Base-by-base conservation (phyloP, 306 rosid species). In the Sindora glabra region DNA sequence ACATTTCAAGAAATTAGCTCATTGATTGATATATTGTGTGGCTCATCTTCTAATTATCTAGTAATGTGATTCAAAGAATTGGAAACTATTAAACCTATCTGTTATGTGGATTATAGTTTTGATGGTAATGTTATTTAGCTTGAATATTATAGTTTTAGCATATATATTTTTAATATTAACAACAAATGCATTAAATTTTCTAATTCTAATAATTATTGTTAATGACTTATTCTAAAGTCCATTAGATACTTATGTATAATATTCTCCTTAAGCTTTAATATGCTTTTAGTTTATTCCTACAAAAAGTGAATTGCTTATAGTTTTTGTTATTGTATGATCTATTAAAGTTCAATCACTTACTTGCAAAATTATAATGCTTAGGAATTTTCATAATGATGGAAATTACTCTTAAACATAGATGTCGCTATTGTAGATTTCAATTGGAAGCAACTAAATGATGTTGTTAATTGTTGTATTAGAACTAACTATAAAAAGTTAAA, bases 1-100 rank as follows among this genome's bases (percentile, higher is more conserved):
- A 55, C 95, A 86, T 80, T 85, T 86, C 59, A 87, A 82, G 81
- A 90, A 72, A 68, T 52, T 84, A 73, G 97, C 97, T 18, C 88
- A 80, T 30, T 89, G 76, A 86, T 59, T 45, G 32, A 45, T 44
- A 18, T n/a, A n/a, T n/a, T n/a, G n/a, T n/a, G n/a, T n/a, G n/a
- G n/a, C n/a, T 56, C 48, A 38, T 49, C 61, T 66, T 65, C 16
- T 64, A 30, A 56, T 34, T 58, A 3, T 25, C 25, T 52, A 16
- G 70, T 48, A 50, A 56, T 48, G 47, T 52, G 8, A 56, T 71
- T 72, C 65, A 47, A 58, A 68, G 66, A 52, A 60, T 72, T 25
- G 24, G 47, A 22, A 59, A 71, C 41, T 71, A 56, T 48, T 47
- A 71, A 59, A 81, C 72, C 59, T 70, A 51, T 59, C 39, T 58